Evolutionary conservation across 345 rosid genomes (phyloP).

Genomic region (Arabidopsis arenosa): DNA sequence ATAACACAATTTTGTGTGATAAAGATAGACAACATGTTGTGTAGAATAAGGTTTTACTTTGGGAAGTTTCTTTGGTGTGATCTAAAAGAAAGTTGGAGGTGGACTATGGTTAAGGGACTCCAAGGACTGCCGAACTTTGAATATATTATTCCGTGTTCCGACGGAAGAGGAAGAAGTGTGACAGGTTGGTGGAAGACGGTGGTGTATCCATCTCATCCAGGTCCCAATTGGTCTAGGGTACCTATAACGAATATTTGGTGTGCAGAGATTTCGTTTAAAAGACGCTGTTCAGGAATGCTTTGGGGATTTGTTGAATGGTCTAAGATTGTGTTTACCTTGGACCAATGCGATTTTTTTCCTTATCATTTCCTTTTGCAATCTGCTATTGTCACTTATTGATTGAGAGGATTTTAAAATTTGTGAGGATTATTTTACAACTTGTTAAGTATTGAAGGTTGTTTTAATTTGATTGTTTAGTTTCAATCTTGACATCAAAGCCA

Average conservation of each 20-base stretch:
- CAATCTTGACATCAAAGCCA: too few relatives aligned
- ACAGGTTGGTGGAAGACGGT: background rate
- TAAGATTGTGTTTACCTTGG: background rate
- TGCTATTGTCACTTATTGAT: background rate
- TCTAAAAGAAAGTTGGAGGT: background rate
- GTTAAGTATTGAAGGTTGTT: background rate
- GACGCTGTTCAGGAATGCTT: background rate
- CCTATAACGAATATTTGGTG: background rate
- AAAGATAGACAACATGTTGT: background rate
- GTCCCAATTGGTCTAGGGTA: background rate
- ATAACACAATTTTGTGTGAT: background rate
- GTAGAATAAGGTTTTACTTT: too few relatives aligned
- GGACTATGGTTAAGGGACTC: background rate
- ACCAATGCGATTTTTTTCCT: background rate
- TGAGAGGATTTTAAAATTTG: background rate
- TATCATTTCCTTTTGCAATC: background rate
- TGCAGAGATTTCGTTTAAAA: constrained; percentile 17
- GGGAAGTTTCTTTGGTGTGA: background rate
- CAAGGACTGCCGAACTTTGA: background rate
- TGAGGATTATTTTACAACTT: background rate
- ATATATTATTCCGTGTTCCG: background rate
- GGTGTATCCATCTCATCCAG: background rate
- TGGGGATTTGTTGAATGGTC: constrained; percentile 8
- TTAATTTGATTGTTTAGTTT: too few relatives aligned
- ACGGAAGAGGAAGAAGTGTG: background rate